These are phyloP conservation scores for Pichia heedii DNA, from an alignment of 805 yeast genomes.

Conservation along the genomic window DNA sequence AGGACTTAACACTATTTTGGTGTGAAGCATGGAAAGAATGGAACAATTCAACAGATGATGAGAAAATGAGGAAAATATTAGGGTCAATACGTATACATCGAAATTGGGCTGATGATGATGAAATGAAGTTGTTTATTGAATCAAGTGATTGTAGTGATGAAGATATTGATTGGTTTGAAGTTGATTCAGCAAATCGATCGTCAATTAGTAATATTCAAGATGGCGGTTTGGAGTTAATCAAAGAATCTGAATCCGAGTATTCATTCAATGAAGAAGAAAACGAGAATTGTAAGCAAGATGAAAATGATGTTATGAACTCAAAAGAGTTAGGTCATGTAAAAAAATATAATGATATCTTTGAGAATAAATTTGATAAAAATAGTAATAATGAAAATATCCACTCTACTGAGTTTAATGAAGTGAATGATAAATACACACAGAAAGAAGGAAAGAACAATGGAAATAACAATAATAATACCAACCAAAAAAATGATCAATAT, in stretches of 20 bases:
- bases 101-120: constrained; percentile 20
- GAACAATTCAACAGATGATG: constrained; percentile 12
- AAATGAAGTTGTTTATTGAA: constrained; percentile 16
- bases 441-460: too few relatives aligned
- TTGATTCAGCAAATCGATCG: background rate
- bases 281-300: background rate
- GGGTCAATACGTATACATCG: constrained; percentile 9
- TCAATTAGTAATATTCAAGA: background rate
- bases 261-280: background rate
- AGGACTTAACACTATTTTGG: constrained; percentile 20
- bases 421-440: too few relatives aligned
- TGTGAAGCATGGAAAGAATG: constrained; percentile 19
- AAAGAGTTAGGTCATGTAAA: too few relatives aligned
- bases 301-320: too few relatives aligned
- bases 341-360: too few relatives aligned
- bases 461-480: too few relatives aligned
- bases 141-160: constrained; percentile 11
- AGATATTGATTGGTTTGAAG: constrained; percentile 7
- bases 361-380: too few relatives aligned
- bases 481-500: too few relatives aligned
- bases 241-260: constrained; percentile 9
- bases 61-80: constrained; percentile 12
- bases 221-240: constrained; percentile 7
- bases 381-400: too few relatives aligned
- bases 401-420: too few relatives aligned